These are phyloP conservation scores for Elsinoe ampelina DNA, from an alignment of 2,329 filamentous ascomycete genomes.

Conservation along the genomic window DNA sequence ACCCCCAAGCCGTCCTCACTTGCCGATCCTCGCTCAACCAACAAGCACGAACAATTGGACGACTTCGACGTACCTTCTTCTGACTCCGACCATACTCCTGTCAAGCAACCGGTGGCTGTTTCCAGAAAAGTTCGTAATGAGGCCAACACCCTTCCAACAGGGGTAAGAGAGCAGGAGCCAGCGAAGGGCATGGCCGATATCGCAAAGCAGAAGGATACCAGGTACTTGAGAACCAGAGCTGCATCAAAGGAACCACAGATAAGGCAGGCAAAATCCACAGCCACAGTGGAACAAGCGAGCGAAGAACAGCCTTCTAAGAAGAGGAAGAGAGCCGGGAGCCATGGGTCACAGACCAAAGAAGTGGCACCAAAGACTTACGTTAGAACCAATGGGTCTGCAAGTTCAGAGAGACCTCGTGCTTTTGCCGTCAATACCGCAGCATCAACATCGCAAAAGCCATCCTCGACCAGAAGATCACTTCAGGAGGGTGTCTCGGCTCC, in stretches of 20 bases:
- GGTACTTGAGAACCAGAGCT: too few species aligned
- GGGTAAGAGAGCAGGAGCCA: too few species aligned
- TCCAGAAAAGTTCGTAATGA: not conserved
- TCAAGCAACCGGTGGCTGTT: not conserved
- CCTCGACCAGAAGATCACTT: slow-evolving; percentile 9
- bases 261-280: too few species aligned
- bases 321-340: not conserved
- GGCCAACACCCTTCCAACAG: too few species aligned
- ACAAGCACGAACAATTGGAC: slow-evolving; percentile 16
- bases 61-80: slow-evolving; percentile 37
- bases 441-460: not conserved
- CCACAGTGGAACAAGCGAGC: too few species aligned
- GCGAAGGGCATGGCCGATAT: too few species aligned
- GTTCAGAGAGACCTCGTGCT: too few species aligned
- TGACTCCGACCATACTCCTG: slow-evolving; percentile 23
- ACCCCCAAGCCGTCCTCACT: not conserved
- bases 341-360: not conserved
- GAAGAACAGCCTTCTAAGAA: slow-evolving; percentile 2
- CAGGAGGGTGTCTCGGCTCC: slow-evolving; percentile 24
- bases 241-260: too few species aligned
- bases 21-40: not conserved
- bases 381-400: not conserved
- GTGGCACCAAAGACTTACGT: not conserved
- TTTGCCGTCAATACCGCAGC: too few species aligned
- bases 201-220: too few species aligned